Percentiles rank a stretch among this genome's conserved stretches.
phyloP scores from a whole-genome alignment of 768 basidiomycete genomes.

The Lyophyllum atratum region DNA sequence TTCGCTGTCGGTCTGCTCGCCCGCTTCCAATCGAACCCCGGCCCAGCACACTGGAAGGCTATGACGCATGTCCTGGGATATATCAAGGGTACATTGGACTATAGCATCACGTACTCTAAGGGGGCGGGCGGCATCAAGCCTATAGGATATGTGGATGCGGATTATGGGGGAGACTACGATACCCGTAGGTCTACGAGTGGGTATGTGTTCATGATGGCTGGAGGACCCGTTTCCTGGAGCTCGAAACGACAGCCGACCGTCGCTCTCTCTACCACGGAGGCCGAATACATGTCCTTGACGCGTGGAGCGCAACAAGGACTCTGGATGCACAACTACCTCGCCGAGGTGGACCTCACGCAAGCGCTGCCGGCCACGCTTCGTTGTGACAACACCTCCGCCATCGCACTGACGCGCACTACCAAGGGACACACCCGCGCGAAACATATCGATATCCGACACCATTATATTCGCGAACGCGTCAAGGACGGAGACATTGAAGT shows the following conservation, averaged over 20 bases:
- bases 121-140: slow-evolving; percentile 4
- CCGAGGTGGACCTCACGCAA: slow-evolving; percentile 14
- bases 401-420: slow-evolving; percentile 27
- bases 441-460: slow-evolving; percentile 30
- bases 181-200: slow-evolving; percentile 24
- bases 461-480: too few species aligned
- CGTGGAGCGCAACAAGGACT: slow-evolving; percentile 23
- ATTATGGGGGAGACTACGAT: slow-evolving; percentile 27
- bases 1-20: slow-evolving; percentile 22
- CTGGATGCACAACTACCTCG: slow-evolving; percentile 25
- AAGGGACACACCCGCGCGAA: slow-evolving; percentile 28
- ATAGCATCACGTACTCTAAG: slow-evolving; percentile 20
- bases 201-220: slow-evolving; percentile 25
- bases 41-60: slow-evolving; percentile 35
- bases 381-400: slow-evolving; percentile 28
- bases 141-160: slow-evolving; percentile 22
- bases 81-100: too few species aligned
- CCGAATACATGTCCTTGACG: slow-evolving; percentile 26
- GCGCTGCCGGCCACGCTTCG: slow-evolving; percentile 9
- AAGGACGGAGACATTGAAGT: slow-evolving; percentile 11
- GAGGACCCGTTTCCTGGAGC: slow-evolving; percentile 29
- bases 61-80: slow-evolving; percentile 35
- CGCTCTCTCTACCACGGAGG: too few species aligned
- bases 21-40: slow-evolving; percentile 25
- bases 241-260: slow-evolving; percentile 31